Percentiles rank a stretch among this genome's conserved stretches.
phyloP scores from a whole-genome alignment of 164 flowering plant species.

The Nymphaea colorata region DNA sequence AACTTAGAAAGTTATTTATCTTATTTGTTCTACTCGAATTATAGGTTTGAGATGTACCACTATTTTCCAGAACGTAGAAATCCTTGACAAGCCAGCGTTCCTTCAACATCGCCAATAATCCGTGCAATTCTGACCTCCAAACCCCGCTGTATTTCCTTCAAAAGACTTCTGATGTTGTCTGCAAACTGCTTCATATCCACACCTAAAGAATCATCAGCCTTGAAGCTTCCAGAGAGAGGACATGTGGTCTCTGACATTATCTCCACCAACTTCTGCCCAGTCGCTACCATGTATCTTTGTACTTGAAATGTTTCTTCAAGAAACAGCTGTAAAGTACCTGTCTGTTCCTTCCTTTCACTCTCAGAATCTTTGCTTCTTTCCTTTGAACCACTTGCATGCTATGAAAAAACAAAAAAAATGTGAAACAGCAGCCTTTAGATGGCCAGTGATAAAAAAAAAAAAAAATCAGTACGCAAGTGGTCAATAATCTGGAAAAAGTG shows the following conservation, averaged over 20 bases:
- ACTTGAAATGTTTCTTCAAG: slow-evolving; percentile 87
- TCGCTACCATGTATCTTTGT: slow-evolving; percentile 82
- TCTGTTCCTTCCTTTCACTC: slow-evolving; percentile 27
- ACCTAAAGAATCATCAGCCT: slow-evolving; percentile 23
- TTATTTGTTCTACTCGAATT: no score
- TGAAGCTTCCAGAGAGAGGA: slow-evolving; percentile 26
- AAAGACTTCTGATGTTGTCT: slow-evolving; percentile 37
- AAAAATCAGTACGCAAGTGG: background rate
- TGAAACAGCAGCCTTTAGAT: background rate
- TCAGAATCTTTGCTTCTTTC: slow-evolving; percentile 14
- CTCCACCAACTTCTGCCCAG: slow-evolving; percentile 82
- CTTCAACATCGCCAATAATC: slow-evolving; percentile 81
- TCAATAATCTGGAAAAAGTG: no score
- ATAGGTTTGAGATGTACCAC: background rate
- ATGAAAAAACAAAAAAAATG: slow-evolving; percentile 7
- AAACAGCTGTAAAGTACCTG: slow-evolving; percentile 38
- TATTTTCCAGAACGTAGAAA: slow-evolving; percentile 26
- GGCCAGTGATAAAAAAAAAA: no score
- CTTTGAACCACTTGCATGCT: slow-evolving; percentile 38
- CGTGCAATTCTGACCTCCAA: slow-evolving; percentile 67
- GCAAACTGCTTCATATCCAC: slow-evolving; percentile 55
- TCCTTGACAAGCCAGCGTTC: slow-evolving; percentile 76
- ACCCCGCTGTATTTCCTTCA: slow-evolving; percentile 78
- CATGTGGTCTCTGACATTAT: slow-evolving; percentile 50
- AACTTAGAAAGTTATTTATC: no score